Evolutionary conservation across 208 protist genomes (phyloP).

Genomic region (Angomonas desouzai): DNA sequence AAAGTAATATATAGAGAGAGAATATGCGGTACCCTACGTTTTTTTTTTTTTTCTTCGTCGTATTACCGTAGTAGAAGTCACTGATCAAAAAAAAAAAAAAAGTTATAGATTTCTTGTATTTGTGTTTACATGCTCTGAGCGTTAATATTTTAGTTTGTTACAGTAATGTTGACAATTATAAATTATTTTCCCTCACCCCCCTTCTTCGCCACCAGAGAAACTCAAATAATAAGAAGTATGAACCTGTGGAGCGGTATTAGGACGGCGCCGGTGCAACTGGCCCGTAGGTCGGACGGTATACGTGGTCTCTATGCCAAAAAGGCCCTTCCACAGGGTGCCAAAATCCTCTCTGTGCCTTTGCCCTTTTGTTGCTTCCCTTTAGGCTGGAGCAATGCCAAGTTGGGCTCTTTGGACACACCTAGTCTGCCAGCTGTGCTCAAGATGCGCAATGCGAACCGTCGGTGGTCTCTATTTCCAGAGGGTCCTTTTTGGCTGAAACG

Average conservation of each 20-base stretch:
- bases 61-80: slow-evolving; percentile 7
- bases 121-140: not conserved
- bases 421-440: no score
- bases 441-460: slow-evolving; percentile 57
- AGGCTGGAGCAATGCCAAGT: not conserved
- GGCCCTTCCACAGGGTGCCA: slow-evolving; percentile 28
- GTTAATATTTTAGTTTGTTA: not conserved
- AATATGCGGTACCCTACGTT: not conserved
- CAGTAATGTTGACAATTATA: not conserved
- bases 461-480: slow-evolving; percentile 57
- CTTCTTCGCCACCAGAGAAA: not conserved
- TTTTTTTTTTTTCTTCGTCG: slow-evolving; percentile 17
- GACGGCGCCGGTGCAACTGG: slow-evolving; percentile 15
- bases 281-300: slow-evolving; percentile 40
- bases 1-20: no score
- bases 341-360: slow-evolving; percentile 53
- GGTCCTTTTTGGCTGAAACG: slow-evolving; percentile 49
- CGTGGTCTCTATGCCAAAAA: slow-evolving; percentile 46
- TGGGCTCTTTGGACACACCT: slow-evolving; percentile 8
- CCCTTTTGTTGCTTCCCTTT: slow-evolving; percentile 52
- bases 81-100: slow-evolving; percentile 7
- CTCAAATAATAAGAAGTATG: no score
- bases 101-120: slow-evolving; percentile 10
- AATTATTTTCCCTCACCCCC: slow-evolving; percentile 12
- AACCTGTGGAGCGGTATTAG: not conserved